These are phyloP conservation scores for Globisporangium middletonii DNA, from an alignment of 352 stramenopile genomes.

Conservation along the genomic window DNA sequence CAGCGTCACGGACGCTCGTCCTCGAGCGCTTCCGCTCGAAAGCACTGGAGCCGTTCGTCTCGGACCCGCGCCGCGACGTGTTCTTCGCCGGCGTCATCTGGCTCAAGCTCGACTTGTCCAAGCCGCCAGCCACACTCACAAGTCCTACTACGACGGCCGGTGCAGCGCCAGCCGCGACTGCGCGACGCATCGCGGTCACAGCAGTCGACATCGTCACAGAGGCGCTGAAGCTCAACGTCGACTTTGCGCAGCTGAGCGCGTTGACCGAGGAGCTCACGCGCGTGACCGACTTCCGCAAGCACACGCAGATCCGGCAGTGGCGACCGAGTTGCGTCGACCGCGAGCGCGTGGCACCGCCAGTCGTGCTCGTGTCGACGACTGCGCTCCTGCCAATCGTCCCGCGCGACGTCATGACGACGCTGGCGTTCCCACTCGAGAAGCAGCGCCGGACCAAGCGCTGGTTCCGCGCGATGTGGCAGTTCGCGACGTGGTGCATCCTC, in stretches of 20 bases:
- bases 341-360: conserved; percentile 25
- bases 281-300: conserved; percentile 29
- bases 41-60: conserved; percentile 20
- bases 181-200: conserved; percentile 8
- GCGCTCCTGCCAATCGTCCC: conserved; percentile 34
- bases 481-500: conserved; percentile 44
- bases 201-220: conserved; percentile 60
- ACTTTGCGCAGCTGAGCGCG: conserved; percentile 49
- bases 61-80: conserved; percentile 34
- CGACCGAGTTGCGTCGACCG: conserved; percentile 51
- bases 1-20: conserved; percentile 7
- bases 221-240: conserved; percentile 40
- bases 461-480: conserved; percentile 69
- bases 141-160: not conserved
- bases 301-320: conserved; percentile 23
- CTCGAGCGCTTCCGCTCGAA: conserved; percentile 31
- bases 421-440: conserved; percentile 17
- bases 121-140: not conserved
- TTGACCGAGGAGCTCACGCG: conserved; percentile 39
- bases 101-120: conserved; percentile 57
- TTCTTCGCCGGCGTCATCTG: conserved; percentile 44
- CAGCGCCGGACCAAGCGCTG: conserved; percentile 33
- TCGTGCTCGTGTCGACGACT: conserved; percentile 21
- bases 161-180: not conserved
- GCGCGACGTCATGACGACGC: conserved; percentile 7